Base-by-base conservation (phyloP, 305 asterid genomes). In the Plantago lanceolata region DNA sequence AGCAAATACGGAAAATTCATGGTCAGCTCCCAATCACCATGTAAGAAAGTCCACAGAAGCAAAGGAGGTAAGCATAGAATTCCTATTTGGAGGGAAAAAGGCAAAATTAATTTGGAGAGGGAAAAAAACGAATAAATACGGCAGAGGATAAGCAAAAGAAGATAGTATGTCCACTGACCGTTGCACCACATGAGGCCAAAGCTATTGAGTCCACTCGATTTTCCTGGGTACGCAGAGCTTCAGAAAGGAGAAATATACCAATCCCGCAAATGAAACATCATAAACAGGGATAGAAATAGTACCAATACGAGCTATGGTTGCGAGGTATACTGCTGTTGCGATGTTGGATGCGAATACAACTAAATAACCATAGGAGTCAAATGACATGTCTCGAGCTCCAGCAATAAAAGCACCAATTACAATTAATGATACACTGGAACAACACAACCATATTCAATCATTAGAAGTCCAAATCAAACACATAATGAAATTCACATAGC, bases 101-200 rank as follows among this genome's bases (percentile, higher is more conserved):
- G 19, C 14, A 49, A 49, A 53, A 53, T n/a, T n/a, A n/a, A 19
- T 31, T 19, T 15, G 21, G 64, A 49, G 62, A 43, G 33, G 16
- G 60, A 31, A 31, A 31, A 31, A 31, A 0, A 31, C 7, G 35
- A 31, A 4, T 4, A 31, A 8, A 5, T 4, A 31, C 4, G 7
- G 3, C 35, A 4, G 60, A 37, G 55, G 56, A 31, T 31, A 31
- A 4, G 59, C 56, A 59, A 44, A 53, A 58, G 67, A 62, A 9
- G 48, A 31, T 56, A 19, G 2, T 21, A 40, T 31, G 35, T 31
- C 24, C 31, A 54, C 85, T 57, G 61, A 88, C 97, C 92, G 54
- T 85, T 90, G 84, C 96, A 88, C 97, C 97, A 90, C 95, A 90
- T 90, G 61, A 90, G 96, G 65, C 96, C 97, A 76, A 90, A 90